Conservation (phyloP, 371 early-diverging fungal genomes). For the Lichtheimia ornata region DNA sequence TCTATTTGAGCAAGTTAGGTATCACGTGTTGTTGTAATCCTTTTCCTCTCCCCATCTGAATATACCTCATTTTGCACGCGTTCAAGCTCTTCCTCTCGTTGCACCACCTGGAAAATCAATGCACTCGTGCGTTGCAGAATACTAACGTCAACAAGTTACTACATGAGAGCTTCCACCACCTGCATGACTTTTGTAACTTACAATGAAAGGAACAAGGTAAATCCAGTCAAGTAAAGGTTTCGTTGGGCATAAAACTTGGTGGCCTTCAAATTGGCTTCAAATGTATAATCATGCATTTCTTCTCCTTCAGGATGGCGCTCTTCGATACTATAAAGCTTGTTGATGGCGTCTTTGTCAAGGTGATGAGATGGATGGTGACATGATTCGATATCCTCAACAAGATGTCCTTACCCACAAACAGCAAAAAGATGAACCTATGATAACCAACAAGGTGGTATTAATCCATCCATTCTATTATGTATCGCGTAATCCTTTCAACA, state of each 20-base stretch:
- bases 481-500: no score
- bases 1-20: constrained; percentile 2
- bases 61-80: constrained; percentile 54
- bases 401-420: constrained; percentile 56
- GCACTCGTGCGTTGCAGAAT: constrained; percentile 78
- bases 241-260: constrained; percentile 88
- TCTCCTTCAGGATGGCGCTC: constrained; percentile 34
- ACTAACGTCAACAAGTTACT: constrained; percentile 18
- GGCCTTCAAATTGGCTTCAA: constrained; percentile 66
- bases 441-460: not conserved
- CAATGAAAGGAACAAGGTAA: constrained; percentile 85
- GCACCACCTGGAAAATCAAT: constrained; percentile 67
- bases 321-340: constrained; percentile 65
- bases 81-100: constrained; percentile 69
- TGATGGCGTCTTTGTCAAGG: constrained; percentile 58
- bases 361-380: no score
- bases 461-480: not conserved
- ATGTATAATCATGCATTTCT: constrained; percentile 39
- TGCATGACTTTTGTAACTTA: constrained; percentile 22
- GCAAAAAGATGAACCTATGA: constrained; percentile 61
- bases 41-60: not conserved
- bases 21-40: not conserved
- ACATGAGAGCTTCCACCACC: no score
- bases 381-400: no score
- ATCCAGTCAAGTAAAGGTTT: constrained; percentile 88